These are phyloP conservation scores for Calonectria pteridis DNA, from an alignment of 2,329 filamentous ascomycete species.

Conservation along the genomic window DNA sequence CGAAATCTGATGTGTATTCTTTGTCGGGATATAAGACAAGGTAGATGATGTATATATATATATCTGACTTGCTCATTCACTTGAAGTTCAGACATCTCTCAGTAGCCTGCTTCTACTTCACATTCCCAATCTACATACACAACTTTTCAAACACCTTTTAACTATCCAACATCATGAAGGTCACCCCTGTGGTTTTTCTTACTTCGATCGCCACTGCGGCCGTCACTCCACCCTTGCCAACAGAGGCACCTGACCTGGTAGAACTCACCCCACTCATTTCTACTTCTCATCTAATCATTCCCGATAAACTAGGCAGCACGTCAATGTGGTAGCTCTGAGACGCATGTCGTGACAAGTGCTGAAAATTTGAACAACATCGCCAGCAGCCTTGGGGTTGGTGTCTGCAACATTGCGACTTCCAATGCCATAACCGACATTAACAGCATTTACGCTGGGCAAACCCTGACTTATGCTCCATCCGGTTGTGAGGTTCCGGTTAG, in stretches of 20 bases:
- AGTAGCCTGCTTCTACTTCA: neutral
- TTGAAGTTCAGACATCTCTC: neutral
- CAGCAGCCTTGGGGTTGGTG: neutral
- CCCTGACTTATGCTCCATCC: neutral
- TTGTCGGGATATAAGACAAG: neutral
- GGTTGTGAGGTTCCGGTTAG: neutral
- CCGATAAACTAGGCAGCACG: neutral
- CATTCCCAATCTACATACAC: no score
- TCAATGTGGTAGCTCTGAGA: neutral
- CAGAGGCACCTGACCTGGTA: neutral
- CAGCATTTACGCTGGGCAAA: neutral
- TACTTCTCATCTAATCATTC: neutral
- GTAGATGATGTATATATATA: neutral
- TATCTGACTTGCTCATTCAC: neutral
- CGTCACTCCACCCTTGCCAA: neutral
- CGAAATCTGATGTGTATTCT: neutral
- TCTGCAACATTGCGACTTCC: slow-evolving; percentile 1
- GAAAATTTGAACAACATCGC: neutral
- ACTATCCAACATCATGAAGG: neutral
- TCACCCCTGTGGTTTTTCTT: neutral
- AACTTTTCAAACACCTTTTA: neutral
- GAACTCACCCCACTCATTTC: neutral
- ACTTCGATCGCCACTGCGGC: neutral
- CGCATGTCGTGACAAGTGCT: neutral
- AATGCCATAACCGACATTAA: slow-evolving; percentile 2